Evolutionary conservation across 352 stramenopile genomes (phyloP).

Genomic region (Pythium aphanidermatum): DNA sequence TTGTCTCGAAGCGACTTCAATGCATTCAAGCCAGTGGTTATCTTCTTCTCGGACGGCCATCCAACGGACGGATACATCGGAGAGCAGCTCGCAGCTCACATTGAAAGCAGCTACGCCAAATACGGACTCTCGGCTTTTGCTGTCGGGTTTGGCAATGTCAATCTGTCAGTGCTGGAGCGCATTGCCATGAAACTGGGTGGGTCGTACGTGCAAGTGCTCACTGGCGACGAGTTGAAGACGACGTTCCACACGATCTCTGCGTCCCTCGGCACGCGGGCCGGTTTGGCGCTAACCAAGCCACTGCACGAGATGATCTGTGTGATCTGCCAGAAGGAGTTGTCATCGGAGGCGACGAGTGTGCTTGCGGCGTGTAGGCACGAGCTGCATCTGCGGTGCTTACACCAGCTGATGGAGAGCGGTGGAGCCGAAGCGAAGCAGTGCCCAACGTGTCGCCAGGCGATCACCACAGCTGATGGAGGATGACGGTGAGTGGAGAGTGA

Average conservation of each 20-base stretch:
- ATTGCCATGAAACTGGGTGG: constrained; percentile 53
- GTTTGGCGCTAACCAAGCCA: constrained; percentile 51
- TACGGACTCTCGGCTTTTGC: constrained; percentile 55
- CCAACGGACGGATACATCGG: constrained; percentile 36
- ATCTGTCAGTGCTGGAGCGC: constrained; percentile 48
- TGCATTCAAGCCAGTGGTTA: constrained; percentile 51
- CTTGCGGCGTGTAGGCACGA: constrained; percentile 38
- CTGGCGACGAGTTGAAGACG: constrained; percentile 60
- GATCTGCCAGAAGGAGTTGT: constrained; percentile 60
- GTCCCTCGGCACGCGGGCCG: constrained; percentile 50
- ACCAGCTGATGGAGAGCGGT: constrained; percentile 1
- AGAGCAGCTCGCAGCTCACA: constrained; percentile 47
- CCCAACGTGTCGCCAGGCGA: constrained; percentile 9
- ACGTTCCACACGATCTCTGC: constrained; percentile 73
- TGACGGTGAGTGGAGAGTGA: no score
- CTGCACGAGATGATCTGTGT: constrained; percentile 50
- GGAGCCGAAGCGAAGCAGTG: constrained; percentile 2
- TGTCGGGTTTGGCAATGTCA: constrained; percentile 69
- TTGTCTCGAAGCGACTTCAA: constrained; percentile 60
- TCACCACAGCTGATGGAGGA: no score
- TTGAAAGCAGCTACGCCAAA: constrained; percentile 46
- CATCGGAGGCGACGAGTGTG: constrained; percentile 36
- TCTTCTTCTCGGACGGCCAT: constrained; percentile 80
- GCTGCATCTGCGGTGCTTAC: constrained; percentile 40
- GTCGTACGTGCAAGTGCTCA: constrained; percentile 51